phyloP scores from a whole-genome alignment of 768 basidiomycete species.

The Naganishia vaughanmartiniae region DNA sequence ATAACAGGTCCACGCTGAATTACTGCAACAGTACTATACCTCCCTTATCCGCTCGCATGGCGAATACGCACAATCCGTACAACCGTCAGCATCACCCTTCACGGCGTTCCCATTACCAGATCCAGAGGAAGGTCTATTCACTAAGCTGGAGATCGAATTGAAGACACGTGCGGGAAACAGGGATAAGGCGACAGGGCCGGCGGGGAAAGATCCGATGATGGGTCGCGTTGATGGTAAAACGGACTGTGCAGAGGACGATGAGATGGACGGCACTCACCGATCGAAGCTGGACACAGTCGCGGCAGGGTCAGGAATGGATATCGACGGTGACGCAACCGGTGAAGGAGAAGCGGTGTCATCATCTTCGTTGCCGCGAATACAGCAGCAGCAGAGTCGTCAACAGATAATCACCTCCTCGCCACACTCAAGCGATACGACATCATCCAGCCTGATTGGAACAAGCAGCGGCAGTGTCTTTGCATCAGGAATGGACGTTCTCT shows the following conservation, averaged over 20 bases:
- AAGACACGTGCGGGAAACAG: not conserved
- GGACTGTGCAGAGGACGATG: slow-evolving; percentile 1
- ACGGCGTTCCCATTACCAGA: slow-evolving; percentile 38
- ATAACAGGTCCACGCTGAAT: slow-evolving; percentile 77
- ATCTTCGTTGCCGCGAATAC: not conserved
- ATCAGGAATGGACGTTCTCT: not conserved
- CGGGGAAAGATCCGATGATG: not conserved
- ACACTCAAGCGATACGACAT: not conserved
- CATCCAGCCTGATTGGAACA: not conserved
- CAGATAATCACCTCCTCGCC: not conserved
- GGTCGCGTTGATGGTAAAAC: not conserved
- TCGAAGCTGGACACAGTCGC: not conserved
- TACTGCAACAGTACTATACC: slow-evolving; percentile 89
- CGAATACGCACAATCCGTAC: slow-evolving; percentile 44
- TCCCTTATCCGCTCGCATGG: slow-evolving; percentile 82
- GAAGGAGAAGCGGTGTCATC: not conserved
- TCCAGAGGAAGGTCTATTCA: slow-evolving; percentile 1
- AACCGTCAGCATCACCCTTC: slow-evolving; percentile 41
- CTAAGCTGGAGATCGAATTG: not conserved
- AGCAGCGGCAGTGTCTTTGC: not conserved
- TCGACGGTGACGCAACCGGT: not conserved
- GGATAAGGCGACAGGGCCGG: not conserved
- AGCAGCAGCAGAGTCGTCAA: not conserved
- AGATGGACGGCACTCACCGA: not conserved
- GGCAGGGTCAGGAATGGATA: not conserved